A percentile compares a stretch with the other conserved stretches of the same genome.
These are phyloP conservation scores for Manihot esculenta DNA, from an alignment of 441 rosid genomes.

Conservation along the genomic window DNA sequence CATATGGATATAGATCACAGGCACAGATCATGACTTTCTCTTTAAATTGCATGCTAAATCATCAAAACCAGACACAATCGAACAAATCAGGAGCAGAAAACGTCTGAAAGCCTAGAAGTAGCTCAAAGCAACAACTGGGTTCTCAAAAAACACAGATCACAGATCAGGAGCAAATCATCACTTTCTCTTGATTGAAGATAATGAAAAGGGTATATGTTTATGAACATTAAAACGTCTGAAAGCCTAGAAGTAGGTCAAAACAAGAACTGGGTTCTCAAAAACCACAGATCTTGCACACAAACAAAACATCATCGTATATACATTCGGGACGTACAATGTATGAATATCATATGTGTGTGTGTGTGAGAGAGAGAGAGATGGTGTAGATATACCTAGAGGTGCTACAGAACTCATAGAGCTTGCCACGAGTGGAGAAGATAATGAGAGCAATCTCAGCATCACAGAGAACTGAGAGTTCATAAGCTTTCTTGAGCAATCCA, in stretches of 20 bases:
- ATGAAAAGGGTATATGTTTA: neutral
- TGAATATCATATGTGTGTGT: too few species aligned
- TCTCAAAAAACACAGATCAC: conserved; percentile 30
- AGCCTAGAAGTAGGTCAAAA: conserved; percentile 13
- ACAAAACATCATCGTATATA: neutral
- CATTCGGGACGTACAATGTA: too few species aligned
- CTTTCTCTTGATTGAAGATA: neutral
- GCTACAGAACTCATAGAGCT: conserved; percentile 62
- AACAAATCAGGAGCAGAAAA: neutral
- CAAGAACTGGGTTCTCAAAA: conserved; percentile 10
- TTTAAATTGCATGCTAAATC: neutral
- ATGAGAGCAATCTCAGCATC: conserved; percentile 66
- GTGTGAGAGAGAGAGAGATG: neutral
- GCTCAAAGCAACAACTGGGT: neutral
- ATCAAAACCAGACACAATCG: neutral
- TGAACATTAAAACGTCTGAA: conserved; percentile 7
- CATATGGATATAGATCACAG: neutral
- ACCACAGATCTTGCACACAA: conserved; percentile 30
- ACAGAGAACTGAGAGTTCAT: conserved; percentile 58
- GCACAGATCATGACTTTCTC: neutral
- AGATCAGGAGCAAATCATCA: too few species aligned
- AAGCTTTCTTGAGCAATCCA: conserved; percentile 63
- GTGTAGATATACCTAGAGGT: conserved; percentile 35
- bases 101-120: conserved; percentile 15
- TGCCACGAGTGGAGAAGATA: conserved; percentile 58